phyloP scores from a whole-genome alignment of 164 flowering plant species.

The Umbellularia californica region DNA sequence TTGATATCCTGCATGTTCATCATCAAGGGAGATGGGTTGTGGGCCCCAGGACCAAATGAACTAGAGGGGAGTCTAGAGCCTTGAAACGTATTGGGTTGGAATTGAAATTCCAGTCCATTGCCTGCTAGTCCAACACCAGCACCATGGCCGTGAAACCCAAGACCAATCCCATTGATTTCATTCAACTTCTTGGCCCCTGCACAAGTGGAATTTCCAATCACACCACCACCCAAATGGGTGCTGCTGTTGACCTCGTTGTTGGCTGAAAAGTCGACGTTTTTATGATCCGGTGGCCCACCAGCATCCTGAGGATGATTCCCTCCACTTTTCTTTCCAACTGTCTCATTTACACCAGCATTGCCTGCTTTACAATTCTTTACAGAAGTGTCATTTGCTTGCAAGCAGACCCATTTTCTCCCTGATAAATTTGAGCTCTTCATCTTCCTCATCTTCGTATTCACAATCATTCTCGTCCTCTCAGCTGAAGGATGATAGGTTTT shows the following conservation, averaged over 20 bases:
- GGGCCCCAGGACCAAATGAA: conserved; percentile 6
- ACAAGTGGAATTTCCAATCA: conserved; percentile 12
- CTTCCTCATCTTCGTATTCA: conserved; percentile 29
- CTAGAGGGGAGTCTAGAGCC: conserved; percentile 18
- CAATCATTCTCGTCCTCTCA: conserved; percentile 38
- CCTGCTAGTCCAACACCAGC: conserved; percentile 15
- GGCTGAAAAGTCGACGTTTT: conserved; percentile 23
- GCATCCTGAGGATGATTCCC: conserved; percentile 10
- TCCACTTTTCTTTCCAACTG: conserved; percentile 13
- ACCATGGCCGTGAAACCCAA: conserved; percentile 34
- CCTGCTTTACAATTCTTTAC: conserved; percentile 6
- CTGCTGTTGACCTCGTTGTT: conserved; percentile 20
- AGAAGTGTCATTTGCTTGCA: conserved; percentile 6
- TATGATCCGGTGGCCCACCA: conserved; percentile 8
- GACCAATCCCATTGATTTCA: conserved; percentile 23
- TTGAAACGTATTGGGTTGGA: conserved; percentile 24
- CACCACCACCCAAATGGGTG: conserved; percentile 21
- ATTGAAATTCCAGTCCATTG: conserved; percentile 1
- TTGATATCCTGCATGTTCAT: conserved; percentile 12
- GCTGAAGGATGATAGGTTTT: conserved; percentile 27
- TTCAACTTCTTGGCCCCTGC: conserved; percentile 25
- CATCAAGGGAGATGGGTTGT: conserved; percentile 9
- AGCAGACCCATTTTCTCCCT: conserved; percentile 12
- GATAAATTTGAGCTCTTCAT: not conserved
- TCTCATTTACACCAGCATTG: conserved; percentile 3